These are phyloP conservation scores for Pyrus communis DNA, from an alignment of 306 rosid genomes.

Conservation along the genomic window DNA sequence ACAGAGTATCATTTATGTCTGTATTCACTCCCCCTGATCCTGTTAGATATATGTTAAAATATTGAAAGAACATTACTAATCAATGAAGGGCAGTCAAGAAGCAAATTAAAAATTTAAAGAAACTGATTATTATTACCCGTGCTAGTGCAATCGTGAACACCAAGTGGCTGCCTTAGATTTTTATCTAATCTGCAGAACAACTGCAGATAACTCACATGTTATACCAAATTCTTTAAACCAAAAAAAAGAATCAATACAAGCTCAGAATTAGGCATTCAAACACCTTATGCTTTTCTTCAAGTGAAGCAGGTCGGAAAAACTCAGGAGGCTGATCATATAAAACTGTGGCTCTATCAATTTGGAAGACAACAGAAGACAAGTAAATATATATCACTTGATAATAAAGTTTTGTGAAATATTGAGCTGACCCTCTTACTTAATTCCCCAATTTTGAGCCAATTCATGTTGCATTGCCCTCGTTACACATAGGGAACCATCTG, in stretches of 20 bases:
- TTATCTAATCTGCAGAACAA: constrained; percentile 68
- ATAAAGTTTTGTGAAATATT: constrained; percentile 14
- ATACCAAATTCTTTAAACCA: constrained; percentile 8
- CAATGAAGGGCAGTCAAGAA: background rate
- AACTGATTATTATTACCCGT: constrained; percentile 35
- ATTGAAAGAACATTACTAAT: background rate
- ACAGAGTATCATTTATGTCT: constrained; percentile 44
- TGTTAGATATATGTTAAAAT: constrained; percentile 5
- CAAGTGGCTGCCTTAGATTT: constrained; percentile 49
- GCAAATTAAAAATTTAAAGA: background rate
- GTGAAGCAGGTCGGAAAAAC: constrained; percentile 69
- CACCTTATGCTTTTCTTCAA: constrained; percentile 83
- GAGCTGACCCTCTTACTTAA: constrained; percentile 58
- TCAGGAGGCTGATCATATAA: constrained; percentile 97
- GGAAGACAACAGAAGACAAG: background rate
- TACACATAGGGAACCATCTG: constrained; percentile 83
- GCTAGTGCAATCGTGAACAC: constrained; percentile 61
- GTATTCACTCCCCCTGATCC: constrained; percentile 35
- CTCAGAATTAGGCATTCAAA: background rate
- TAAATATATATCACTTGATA: background rate
- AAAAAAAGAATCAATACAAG: constrained; percentile 2
- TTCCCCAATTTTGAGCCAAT: constrained; percentile 95
- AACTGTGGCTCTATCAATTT: constrained; percentile 40
- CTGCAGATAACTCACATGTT: constrained; percentile 33
- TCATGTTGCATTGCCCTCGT: constrained; percentile 97